Evolutionary conservation across 306 rosid species (phyloP), one percentile per base, ranked within the genome.

Genomic region (Pterocarpus santalinus): DNA sequence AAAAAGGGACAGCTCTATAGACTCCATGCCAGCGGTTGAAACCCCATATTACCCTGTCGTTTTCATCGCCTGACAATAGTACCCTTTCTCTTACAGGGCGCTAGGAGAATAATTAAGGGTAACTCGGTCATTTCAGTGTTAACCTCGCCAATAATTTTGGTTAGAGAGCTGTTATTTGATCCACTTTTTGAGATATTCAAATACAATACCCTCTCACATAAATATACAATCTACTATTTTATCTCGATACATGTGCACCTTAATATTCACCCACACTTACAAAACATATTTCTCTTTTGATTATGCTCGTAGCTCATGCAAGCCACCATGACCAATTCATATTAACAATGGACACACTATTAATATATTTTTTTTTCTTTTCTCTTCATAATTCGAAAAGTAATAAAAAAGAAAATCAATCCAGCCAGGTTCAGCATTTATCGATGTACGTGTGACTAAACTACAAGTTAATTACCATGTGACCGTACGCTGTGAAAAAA

Each of bases 21-120:
- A 78, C 55, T 81, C 81, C 91, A 81, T 81, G 86, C 84, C 78
- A 72, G 70, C 72, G 88, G 67, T 80, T 39, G 86, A 84, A 85
- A 78, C 85, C 65, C 86, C 89, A 83, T 80, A 62, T 52, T 69
- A 60, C 84, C 34, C 53, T 81, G 88, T 87, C 89, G 67, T 78
- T 80, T 71, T 70, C 85, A 22, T 3, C 4, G 8, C 58, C 65
- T 78, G 78, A 80, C 92, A 12, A 41, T 41, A 39, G 2, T 85
- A 4, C 86, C 92, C 95, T 73, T 70, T 35, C n/a, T 2, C 8
- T 44, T 4, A 3, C 35, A 15, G 10, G 13, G 5, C 36, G 49
- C 8, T 7, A 6, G 0, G 5, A 53, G 39, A 12, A 16, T 5
- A 32, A 32, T 2, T 0, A 8, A 43, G 86, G 86, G 73, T 17